phyloP scores from a whole-genome alignment of 2,329 filamentous ascomycete genomes.

The Trichoderma hamatum region DNA sequence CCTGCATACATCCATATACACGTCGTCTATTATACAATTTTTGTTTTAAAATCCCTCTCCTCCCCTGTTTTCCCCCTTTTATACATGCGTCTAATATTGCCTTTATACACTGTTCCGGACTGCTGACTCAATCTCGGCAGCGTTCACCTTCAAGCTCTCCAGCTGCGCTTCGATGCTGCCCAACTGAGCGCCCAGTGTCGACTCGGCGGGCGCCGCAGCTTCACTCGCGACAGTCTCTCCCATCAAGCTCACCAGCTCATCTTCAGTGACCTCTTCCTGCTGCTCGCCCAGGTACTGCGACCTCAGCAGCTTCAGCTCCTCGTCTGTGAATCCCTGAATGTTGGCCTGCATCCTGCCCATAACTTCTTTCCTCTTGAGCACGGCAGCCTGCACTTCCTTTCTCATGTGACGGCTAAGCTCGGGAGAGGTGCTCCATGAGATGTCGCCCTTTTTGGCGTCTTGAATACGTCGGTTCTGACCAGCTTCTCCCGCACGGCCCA shows the following conservation, averaged over 20 bases:
- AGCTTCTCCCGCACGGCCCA: slow-evolving; percentile 80
- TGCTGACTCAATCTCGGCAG: slow-evolving; percentile 33
- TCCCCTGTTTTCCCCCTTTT: slow-evolving; percentile 34
- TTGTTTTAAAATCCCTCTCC: slow-evolving; percentile 27
- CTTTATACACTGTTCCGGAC: slow-evolving; percentile 22
- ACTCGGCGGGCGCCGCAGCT: background rate
- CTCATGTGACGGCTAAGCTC: slow-evolving; percentile 48
- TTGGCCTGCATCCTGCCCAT: slow-evolving; percentile 43
- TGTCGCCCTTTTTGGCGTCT: slow-evolving; percentile 61
- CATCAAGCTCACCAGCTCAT: slow-evolving; percentile 43
- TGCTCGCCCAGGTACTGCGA: slow-evolving; percentile 34
- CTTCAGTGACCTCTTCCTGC: slow-evolving; percentile 39
- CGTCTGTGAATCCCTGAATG: slow-evolving; percentile 43
- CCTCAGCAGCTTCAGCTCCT: slow-evolving; percentile 42
- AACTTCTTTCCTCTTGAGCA: slow-evolving; percentile 41
- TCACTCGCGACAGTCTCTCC: slow-evolving; percentile 30
- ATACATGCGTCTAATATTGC: background rate
- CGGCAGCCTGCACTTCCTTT: slow-evolving; percentile 38
- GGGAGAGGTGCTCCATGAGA: slow-evolving; percentile 62
- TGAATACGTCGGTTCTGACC: slow-evolving; percentile 70
- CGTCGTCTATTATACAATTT: slow-evolving; percentile 20
- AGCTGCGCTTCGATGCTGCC: slow-evolving; percentile 32
- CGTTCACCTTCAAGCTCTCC: slow-evolving; percentile 25
- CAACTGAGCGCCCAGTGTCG: slow-evolving; percentile 4
- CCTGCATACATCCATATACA: slow-evolving; percentile 16